Percentiles rank a stretch among this genome's conserved stretches.
Evolutionary conservation across 2,329 filamentous ascomycete genomes (phyloP).

Genomic region (Ascochyta koolunga): DNA sequence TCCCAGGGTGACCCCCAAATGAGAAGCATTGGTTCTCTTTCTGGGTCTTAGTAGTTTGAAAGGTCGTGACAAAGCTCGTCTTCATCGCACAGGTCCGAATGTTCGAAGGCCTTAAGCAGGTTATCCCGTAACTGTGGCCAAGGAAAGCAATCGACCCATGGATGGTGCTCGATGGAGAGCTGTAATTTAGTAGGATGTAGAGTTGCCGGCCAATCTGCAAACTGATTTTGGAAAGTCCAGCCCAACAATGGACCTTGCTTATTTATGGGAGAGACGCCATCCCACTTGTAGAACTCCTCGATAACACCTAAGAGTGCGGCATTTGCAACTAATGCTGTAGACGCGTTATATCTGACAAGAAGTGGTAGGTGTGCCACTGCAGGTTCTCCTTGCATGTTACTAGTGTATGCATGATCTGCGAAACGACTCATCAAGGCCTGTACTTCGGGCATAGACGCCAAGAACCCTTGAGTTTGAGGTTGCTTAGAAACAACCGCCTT

Average conservation of each 20-base stretch:
- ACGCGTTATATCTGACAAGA: conserved; percentile 23
- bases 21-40: conserved; percentile 39
- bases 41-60: conserved; percentile 12
- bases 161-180: conserved; percentile 48
- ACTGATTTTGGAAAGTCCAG: neutral
- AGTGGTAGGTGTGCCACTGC: conserved; percentile 16
- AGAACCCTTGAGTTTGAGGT: conserved; percentile 4
- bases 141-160: conserved; percentile 48
- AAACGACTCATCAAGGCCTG: conserved; percentile 21
- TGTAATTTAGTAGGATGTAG: conserved; percentile 49
- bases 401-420: conserved; percentile 23
- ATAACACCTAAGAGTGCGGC: conserved; percentile 18
- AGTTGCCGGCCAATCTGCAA: conserved; percentile 13
- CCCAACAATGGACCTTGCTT: conserved; percentile 3
- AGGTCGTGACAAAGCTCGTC: conserved; percentile 27
- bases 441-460: conserved; percentile 12
- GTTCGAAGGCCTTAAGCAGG: conserved; percentile 39
- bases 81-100: conserved; percentile 34
- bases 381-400: conserved; percentile 24
- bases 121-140: conserved; percentile 51
- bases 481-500: neutral
- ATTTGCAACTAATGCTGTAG: conserved; percentile 17
- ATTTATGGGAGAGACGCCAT: conserved; percentile 25
- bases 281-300: conserved; percentile 15
- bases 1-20: conserved; percentile 60